Evolutionary conservation across 108 stramenopile genomes (phyloP).

Genomic region (Skeletonema marinoi): DNA sequence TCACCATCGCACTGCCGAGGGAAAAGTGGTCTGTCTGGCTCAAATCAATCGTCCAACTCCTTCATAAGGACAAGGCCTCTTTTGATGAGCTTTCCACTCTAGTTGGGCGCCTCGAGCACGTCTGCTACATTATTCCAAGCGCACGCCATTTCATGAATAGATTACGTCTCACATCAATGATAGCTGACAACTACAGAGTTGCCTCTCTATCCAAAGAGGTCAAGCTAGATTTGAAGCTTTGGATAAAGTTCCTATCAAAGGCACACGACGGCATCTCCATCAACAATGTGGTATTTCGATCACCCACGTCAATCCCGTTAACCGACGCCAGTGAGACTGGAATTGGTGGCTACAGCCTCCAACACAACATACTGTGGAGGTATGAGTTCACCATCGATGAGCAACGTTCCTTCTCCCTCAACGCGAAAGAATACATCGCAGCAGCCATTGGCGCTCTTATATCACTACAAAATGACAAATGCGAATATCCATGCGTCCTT

Average conservation of each 20-base stretch:
- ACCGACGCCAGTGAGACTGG: slow-evolving; percentile 3
- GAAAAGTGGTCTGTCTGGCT: slow-evolving; percentile 12
- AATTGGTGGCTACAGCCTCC: slow-evolving; percentile 12
- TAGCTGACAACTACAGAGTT: too few species aligned
- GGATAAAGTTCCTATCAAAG: slow-evolving; percentile 11
- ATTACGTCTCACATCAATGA: not conserved
- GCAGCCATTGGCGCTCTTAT: not conserved
- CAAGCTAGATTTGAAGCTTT: slow-evolving; percentile 6
- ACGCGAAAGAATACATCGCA: slow-evolving; percentile 9
- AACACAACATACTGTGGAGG: slow-evolving; percentile 1
- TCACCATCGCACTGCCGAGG: slow-evolving; percentile 10
- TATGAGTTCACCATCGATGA: slow-evolving; percentile 7
- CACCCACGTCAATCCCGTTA: not conserved
- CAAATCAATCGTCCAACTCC: not conserved
- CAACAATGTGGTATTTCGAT: slow-evolving; percentile 23
- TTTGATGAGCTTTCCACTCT: slow-evolving; percentile 5
- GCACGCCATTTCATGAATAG: slow-evolving; percentile 23
- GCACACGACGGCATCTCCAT: slow-evolving; percentile 17
- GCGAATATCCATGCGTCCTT: slow-evolving; percentile 5
- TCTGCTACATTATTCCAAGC: slow-evolving; percentile 7
- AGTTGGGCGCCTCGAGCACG: slow-evolving; percentile 17
- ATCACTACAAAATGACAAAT: not conserved
- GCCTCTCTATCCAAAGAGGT: not conserved
- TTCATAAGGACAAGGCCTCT: not conserved
- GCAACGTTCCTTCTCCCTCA: slow-evolving; percentile 11